Evolutionary conservation across 2,329 filamentous ascomycete genomes (phyloP).

Genomic region (Lasiodiplodia theobromae): DNA sequence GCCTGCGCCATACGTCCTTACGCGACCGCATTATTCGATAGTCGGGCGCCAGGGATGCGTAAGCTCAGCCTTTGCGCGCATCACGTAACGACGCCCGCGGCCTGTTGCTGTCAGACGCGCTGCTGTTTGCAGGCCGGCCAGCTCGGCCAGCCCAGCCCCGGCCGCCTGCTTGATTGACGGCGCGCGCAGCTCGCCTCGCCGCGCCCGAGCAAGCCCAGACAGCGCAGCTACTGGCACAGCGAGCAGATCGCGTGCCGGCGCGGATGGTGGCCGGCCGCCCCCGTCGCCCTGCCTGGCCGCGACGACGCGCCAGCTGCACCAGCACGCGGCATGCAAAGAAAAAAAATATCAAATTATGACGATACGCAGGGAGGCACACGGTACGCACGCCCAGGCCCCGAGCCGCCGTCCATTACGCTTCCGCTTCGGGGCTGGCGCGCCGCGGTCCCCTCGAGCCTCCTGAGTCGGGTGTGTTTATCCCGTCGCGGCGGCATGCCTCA

Average conservation of each 20-base stretch:
- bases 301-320: slow-evolving; percentile 19
- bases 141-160: background rate
- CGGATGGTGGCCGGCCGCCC: background rate
- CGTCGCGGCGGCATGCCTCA: slow-evolving; percentile 6
- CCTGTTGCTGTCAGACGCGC: slow-evolving; percentile 19
- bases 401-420: slow-evolving; percentile 21
- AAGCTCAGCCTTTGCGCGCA: slow-evolving; percentile 26
- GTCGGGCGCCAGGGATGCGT: slow-evolving; percentile 27
- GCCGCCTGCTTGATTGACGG: background rate
- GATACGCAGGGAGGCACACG: slow-evolving; percentile 27
- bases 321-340: slow-evolving; percentile 23
- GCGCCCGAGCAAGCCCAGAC: background rate
- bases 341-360: slow-evolving; percentile 26
- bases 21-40: slow-evolving; percentile 26
- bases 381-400: slow-evolving; percentile 19
- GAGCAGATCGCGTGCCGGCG: slow-evolving; percentile 24
- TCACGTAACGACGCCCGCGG: slow-evolving; percentile 18
- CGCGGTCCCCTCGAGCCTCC: slow-evolving; percentile 17
- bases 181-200: slow-evolving; percentile 20
- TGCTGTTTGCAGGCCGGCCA: slow-evolving; percentile 23
- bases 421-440: slow-evolving; percentile 25
- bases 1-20: slow-evolving; percentile 24
- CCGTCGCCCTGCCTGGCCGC: slow-evolving; percentile 3
- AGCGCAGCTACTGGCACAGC: background rate
- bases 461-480: slow-evolving; percentile 23